Evolutionary conservation across 192 early-diverging fungal species (phyloP).

Genomic region (Coemansia sp.): DNA sequence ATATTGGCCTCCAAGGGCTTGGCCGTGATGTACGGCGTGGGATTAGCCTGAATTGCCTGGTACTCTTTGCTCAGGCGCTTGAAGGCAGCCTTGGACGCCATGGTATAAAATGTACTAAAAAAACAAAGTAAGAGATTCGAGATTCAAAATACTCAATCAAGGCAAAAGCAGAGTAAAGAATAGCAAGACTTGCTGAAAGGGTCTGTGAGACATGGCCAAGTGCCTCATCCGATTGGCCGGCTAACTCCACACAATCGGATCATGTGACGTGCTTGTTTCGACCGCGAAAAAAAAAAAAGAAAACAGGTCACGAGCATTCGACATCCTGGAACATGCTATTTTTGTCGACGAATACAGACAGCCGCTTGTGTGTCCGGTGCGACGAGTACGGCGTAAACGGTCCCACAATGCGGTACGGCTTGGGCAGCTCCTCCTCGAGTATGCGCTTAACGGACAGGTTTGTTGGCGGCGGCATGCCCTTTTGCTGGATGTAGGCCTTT

Average conservation of each 20-base stretch:
- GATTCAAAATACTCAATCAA: neutral
- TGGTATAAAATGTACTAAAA: conserved; percentile 21
- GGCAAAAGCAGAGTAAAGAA: conserved; percentile 10
- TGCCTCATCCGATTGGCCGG: conserved; percentile 1
- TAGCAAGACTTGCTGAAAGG: too few species aligned
- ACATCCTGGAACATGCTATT: conserved; percentile 46
- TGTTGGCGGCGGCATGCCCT: conserved; percentile 32
- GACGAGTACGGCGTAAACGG: conserved; percentile 43
- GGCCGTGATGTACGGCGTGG: conserved; percentile 87
- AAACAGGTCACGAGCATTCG: conserved; percentile 26
- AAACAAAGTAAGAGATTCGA: too few species aligned
- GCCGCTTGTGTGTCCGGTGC: conserved; percentile 31
- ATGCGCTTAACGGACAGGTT: conserved; percentile 42
- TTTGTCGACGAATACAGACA: conserved; percentile 40
- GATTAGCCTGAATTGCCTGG: conserved; percentile 73
- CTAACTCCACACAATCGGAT: too few species aligned
- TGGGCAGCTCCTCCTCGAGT: conserved; percentile 46
- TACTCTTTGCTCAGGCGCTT: conserved; percentile 84
- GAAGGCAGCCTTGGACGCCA: conserved; percentile 83
- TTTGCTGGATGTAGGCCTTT: conserved; percentile 48
- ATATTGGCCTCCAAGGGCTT: conserved; percentile 95
- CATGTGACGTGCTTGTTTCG: too few species aligned
- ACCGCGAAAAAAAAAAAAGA: too few species aligned
- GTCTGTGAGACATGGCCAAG: too few species aligned
- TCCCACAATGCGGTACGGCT: conserved; percentile 41